Conservation (phyloP, 352 stramenopile genomes). For the Phytophthora macrochlamydospora region DNA sequence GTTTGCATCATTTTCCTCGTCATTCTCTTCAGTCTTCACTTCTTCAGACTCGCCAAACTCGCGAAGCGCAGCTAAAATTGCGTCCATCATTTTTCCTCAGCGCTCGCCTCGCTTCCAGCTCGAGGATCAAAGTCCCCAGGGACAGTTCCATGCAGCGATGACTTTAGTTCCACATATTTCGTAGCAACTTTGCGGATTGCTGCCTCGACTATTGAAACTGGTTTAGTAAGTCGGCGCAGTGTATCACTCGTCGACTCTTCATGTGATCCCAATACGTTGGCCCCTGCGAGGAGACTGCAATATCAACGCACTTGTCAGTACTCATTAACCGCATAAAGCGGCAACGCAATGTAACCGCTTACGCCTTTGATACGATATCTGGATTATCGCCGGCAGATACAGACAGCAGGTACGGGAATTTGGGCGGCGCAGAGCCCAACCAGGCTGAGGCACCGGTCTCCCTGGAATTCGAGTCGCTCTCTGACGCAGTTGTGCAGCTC, state of each 20-base stretch:
- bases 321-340: too few relatives aligned
- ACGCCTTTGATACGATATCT: constrained; percentile 33
- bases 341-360: constrained; percentile 5
- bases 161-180: constrained; percentile 53
- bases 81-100: constrained; percentile 33
- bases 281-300: constrained; percentile 29
- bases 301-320: neutral
- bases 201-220: constrained; percentile 26
- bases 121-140: constrained; percentile 45
- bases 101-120: constrained; percentile 12
- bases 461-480: constrained; percentile 5
- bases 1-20: neutral
- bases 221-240: constrained; percentile 34
- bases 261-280: constrained; percentile 41
- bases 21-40: neutral
- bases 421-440: constrained; percentile 54
- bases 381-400: constrained; percentile 64
- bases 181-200: constrained; percentile 32
- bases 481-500: neutral
- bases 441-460: constrained; percentile 27
- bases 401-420: constrained; percentile 72
- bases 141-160: constrained; percentile 44
- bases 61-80: constrained; percentile 23
- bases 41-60: constrained; percentile 17
- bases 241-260: constrained; percentile 40